Base-by-base conservation (phyloP, 495 filamentous ascomycete species). In the Trichocladium uniseriatum region DNA sequence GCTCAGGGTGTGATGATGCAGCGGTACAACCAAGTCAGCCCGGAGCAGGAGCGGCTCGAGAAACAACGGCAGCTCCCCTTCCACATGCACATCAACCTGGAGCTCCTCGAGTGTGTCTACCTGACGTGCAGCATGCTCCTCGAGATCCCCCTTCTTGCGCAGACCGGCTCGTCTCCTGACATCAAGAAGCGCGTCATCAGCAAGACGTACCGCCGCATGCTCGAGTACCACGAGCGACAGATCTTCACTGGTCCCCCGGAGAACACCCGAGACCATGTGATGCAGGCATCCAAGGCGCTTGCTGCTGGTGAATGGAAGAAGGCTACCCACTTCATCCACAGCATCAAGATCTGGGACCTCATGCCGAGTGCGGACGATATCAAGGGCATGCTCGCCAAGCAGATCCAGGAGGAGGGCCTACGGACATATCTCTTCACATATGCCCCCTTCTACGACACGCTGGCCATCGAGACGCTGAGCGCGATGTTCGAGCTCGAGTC, bases 71-170 rank as follows among this genome's bases (percentile, higher is more conserved):
- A 97, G 70, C 76, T 99, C 51, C 92, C 92, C 37, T 99, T 99
- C 80, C 92, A 99, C 73, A 95, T 96, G 87, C 92, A 99, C 76
- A 97, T 99, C 76, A 99, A 99, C 75, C 78, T 99, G 18, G 92
- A 99, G 60, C 79, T 99, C 24, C 80, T 99, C 3, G 92, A 99
- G 67, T 97, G 91, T 62, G 90, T 96, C 51, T 99, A 99, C 69
- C 82, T 99, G 38, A 96, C 92, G 48, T 96, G 89, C 68, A 94
- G 86, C 73, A 97, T 97, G 92, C 82, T 99, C 51, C 78, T 99
- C 39, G 92, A 99, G 72, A 95, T 99, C 52, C 92, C 92, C 11
- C 84, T 95, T 39, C 82, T 99, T 49, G 92, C 92, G 22, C 94
- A 97, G 65, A 91, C 88, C 40, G 94, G 94, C 38, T 95, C 90